Base-by-base conservation (phyloP, 2,329 filamentous ascomycete species). In the Penicillium olsonii region DNA sequence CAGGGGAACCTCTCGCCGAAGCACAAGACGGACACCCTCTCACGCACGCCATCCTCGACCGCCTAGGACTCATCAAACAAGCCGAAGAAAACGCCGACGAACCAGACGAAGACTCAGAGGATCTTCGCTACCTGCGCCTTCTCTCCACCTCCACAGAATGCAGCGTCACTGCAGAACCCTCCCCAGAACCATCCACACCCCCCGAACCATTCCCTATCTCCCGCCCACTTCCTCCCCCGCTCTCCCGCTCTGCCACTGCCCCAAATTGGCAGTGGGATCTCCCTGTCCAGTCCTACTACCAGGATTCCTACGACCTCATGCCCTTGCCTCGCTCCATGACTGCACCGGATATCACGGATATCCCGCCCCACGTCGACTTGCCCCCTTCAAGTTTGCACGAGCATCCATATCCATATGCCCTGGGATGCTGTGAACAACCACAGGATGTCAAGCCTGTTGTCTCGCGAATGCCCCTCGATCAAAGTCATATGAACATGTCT, bases 41-140 rank as follows among this genome's bases (percentile, higher is more conserved):
- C 22, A 75, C 72, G 2, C 72, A 75, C 54, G 68, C 70, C 11
- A 75, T 75, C 26, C 59, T 75, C 44, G 70, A 73, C 56, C 65
- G 71, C 5, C 54, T 75, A 27, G 72, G 71, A 4, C 57, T 75
- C 38, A 74, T 75, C 48, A 73, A 73, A 47, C 69, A 73, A 53
- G 71, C 71, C 7, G 71, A 75, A 55, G 70, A 72, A 39, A 67
- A 60, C 15, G 56, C 65, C 2, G 68, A 73, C 29, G 65, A 70
- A 17, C 60, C 63, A 18, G 65, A 65, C 14, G 67, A 67, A 40
- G 68, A 71, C 26, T 57, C 64, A 1, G 69, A 72, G 44, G 66
- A 69, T 29, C 55, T 71, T 5, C 63, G 68, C 22, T 73, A 70
- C 49, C 56, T 72, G 42, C 66, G 69, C 20, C 50, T 66, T 5